These are phyloP conservation scores for Paratinospora sagittata DNA, from an alignment of 164 flowering plant species.

Conservation along the genomic window DNA sequence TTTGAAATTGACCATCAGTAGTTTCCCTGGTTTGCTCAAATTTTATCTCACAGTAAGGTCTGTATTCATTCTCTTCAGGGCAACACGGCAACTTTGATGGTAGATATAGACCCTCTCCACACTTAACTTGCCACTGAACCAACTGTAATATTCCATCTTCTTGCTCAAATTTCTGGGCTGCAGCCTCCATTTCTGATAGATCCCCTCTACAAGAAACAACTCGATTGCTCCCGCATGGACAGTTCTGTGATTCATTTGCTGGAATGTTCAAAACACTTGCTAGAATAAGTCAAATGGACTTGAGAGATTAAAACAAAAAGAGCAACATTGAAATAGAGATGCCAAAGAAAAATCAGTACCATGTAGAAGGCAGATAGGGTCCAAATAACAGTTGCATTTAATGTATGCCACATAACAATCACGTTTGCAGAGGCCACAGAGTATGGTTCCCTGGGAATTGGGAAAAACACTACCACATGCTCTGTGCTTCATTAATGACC, in stretches of 20 bases:
- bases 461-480: conserved; percentile 31
- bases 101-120: conserved; percentile 33
- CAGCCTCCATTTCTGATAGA: conserved; percentile 70
- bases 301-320: not conserved
- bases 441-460: conserved; percentile 58
- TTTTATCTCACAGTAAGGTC: conserved; percentile 60
- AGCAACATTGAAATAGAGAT: not conserved
- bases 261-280: conserved; percentile 11
- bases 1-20: conserved; percentile 12
- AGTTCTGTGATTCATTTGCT: conserved; percentile 44
- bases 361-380: conserved; percentile 90
- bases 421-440: conserved; percentile 90
- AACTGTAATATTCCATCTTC: conserved; percentile 41
- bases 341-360: conserved; percentile 39
- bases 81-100: conserved; percentile 25
- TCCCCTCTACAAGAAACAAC: conserved; percentile 60
- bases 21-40: conserved; percentile 20
- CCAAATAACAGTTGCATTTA: conserved; percentile 57
- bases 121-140: conserved; percentile 27
- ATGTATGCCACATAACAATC: conserved; percentile 83
- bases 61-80: conserved; percentile 45
- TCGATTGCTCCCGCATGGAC: conserved; percentile 49
- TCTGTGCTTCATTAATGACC: conserved; percentile 58
- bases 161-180: conserved; percentile 73
- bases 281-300: not conserved